Evolutionary conservation across 257 asterid genomes (phyloP), one percentile per base, ranked within the genome.

Genomic region (Avicennia marina): DNA sequence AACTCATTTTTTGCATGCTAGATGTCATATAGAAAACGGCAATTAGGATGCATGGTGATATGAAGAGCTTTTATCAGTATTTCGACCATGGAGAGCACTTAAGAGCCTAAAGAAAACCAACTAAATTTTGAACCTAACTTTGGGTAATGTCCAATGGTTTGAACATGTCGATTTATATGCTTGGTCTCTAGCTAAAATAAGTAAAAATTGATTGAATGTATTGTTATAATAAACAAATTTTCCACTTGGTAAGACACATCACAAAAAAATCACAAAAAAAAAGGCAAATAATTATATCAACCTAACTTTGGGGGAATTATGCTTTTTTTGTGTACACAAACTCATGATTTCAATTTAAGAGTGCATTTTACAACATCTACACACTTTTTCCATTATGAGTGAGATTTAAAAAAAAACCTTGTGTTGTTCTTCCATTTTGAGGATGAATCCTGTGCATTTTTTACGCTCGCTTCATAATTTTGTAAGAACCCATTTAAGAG

Each of bases 361-460:
- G 24, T 17, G 31, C 66, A 42, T n/a, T n/a, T n/a, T 41, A 39
- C 46, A 42, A 29, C 11, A 53, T 8, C 26, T 16, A 53, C 32
- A 19, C 4, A 5, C 18, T 43, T 59, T 59, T 41, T 16, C 31
- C 18, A 19, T 26, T 10, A 26, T 19, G 13, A 27, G 53, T 44
- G 11, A 40, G 29, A 29, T 40, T 11, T 31, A n/a, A n/a, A 32
- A 21, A 58, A 41, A 20, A 40, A 66, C 56, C 65, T 66, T 48
- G 47, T 40, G 8, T 5, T 3, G 9, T 6, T 25, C 42, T 18
- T 50, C 19, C 64, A 41, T 15, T 56, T 56, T 2, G 15, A 65
- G 26, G 12, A 7, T 27, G 40, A 26, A 40, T 26, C 53, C 27
- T 57, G 56, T 44, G 12, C 40, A 26, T 39, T 17, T 47, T 51